Evolutionary conservation across 129 eudicot species (phyloP), one percentile per base, ranked within the genome.

Genomic region (Tagetes erecta): DNA sequence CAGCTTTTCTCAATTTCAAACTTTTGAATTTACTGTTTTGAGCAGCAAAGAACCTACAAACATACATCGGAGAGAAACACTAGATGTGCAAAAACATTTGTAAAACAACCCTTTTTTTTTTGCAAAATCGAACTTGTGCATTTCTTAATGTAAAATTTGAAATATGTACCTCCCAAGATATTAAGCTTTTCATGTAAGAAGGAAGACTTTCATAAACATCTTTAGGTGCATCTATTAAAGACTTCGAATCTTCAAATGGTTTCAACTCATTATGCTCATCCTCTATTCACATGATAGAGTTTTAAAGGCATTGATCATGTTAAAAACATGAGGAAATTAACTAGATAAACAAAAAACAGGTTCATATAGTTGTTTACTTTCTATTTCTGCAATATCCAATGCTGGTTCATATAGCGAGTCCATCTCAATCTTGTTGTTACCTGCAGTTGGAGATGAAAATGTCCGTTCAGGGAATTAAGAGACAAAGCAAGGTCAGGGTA

Each of bases 201-300:
- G 98, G 97, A 35, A 93, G 89, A 77, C 82, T 78, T 80, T 90
- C 95, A 82, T 93, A 93, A 74, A 78, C 96, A 66, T 88, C 88
- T 70, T 86, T 77, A 30, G 78, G 72, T 55, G 88, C 78, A 59
- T 20, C 38, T 70, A 93, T 74, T 39, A 73, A 37, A 34, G 72
- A 71, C 51, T 66, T 47, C 6, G 75, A 72, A 57, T 73, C 88
- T 81, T 76, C 77, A 75, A 58, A 66, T 45, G 79, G 51, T 67
- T 79, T 76, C 80, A 64, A 35, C 27, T 83, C 87, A 50, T 74
- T 81, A 31, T 4, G 47, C 33, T 40, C 72, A 66, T 83, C 82
- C 68, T 80, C 89, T 81, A 73, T 5, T 55, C 67, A 12, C 33
- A 82, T 53, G 49, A 68, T 41, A 45, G n/a, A 44, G 51, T 42